These are phyloP conservation scores for Termitomyces sp. DNA, from an alignment of 768 basidiomycete genomes.

Conservation along the genomic window DNA sequence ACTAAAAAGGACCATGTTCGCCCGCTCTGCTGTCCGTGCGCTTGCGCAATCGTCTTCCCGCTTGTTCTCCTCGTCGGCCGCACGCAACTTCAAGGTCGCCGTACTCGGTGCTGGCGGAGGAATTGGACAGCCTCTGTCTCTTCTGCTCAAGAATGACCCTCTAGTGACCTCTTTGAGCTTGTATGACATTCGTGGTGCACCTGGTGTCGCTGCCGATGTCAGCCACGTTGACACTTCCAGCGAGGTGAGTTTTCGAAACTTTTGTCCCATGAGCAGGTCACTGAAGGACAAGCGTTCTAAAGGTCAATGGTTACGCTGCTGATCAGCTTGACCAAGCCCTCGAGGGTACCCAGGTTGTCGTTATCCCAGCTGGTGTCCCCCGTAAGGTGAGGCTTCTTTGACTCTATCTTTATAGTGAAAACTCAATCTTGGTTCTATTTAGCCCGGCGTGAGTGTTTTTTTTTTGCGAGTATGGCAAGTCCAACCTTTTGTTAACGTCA, in stretches of 20 bases:
- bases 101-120: constrained; percentile 98
- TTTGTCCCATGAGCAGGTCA: not conserved
- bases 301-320: constrained; percentile 79
- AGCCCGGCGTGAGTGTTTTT: constrained; percentile 74
- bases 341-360: constrained; percentile 85
- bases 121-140: constrained; percentile 95
- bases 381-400: constrained; percentile 68
- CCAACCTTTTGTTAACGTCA: constrained; percentile 20
- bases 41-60: constrained; percentile 50
- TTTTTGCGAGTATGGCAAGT: constrained; percentile 1
- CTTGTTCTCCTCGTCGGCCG: constrained; percentile 69
- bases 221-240: constrained; percentile 88
- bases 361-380: constrained; percentile 99
- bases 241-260: constrained; percentile 46
- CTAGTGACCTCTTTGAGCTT: constrained; percentile 80
- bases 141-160: constrained; percentile 91
- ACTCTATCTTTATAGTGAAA: constrained; percentile 9
- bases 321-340: constrained; percentile 89
- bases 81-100: constrained; percentile 81
- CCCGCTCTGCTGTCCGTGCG: constrained; percentile 56
- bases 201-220: constrained; percentile 96
- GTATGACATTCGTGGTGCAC: constrained; percentile 93
- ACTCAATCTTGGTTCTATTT: constrained; percentile 19
- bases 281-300: constrained; percentile 9
- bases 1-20: constrained; percentile 48